These are phyloP conservation scores for Verticillium dahliae DNA, from an alignment of 2,329 filamentous ascomycete genomes.

Conservation along the genomic window DNA sequence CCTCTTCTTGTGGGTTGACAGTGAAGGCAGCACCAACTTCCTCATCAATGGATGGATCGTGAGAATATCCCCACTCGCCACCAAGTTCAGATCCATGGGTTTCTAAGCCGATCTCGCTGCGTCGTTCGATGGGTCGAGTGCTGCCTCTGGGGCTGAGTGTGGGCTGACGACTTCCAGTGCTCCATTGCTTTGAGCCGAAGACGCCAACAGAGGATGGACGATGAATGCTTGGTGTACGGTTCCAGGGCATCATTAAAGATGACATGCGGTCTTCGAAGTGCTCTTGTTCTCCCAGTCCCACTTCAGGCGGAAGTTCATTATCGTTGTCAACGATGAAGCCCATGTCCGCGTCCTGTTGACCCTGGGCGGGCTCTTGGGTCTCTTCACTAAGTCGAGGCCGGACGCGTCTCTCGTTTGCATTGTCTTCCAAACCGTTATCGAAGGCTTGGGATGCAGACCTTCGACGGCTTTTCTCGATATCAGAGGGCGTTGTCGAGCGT, in stretches of 20 bases:
- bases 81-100: conserved; percentile 22
- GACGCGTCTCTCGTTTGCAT: conserved; percentile 27
- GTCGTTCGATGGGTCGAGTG: conserved; percentile 35
- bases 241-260: conserved; percentile 47
- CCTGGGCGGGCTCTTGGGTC: not conserved
- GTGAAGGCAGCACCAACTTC: conserved; percentile 13
- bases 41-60: conserved; percentile 23
- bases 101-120: conserved; percentile 31
- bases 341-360: conserved; percentile 16
- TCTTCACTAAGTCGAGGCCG: conserved; percentile 24
- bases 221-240: conserved; percentile 22
- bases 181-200: conserved; percentile 1
- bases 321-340: conserved; percentile 29
- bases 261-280: conserved; percentile 61
- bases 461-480: conserved; percentile 21
- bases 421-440: conserved; percentile 20
- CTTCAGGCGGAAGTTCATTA: conserved; percentile 44
- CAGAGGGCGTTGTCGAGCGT: not conserved
- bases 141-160: conserved; percentile 30
- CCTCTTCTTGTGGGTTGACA: conserved; percentile 12
- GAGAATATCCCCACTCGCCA: conserved; percentile 18
- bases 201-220: conserved; percentile 5
- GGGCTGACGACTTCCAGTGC: conserved; percentile 13
- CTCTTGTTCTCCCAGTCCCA: conserved; percentile 61
- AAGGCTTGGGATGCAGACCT: conserved; percentile 39